These are phyloP conservation scores for Colletotrichum tabaci DNA, from an alignment of 2,329 filamentous ascomycete genomes.

Conservation along the genomic window DNA sequence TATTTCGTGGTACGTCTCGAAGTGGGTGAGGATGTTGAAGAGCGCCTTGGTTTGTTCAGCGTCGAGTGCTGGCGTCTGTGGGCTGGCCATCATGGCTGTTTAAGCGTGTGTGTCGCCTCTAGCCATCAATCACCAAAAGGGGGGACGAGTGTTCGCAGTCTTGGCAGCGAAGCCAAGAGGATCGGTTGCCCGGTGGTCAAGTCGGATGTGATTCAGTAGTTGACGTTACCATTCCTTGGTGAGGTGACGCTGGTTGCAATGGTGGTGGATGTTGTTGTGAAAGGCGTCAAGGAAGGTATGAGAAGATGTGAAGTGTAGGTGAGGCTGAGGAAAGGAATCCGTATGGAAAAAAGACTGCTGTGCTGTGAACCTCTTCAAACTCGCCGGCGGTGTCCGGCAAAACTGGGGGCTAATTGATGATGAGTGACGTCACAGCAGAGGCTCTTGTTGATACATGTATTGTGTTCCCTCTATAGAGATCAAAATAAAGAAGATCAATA, in stretches of 20 bases:
- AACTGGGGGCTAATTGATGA: neutral
- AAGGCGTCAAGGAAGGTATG: too few species aligned
- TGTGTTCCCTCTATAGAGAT: too few species aligned
- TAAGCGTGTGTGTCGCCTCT: neutral
- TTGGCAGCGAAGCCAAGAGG: too few species aligned
- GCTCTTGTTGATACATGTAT: neutral
- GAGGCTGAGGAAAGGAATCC: conserved; percentile 1
- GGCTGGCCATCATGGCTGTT: conserved; percentile 29
- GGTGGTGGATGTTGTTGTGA: neutral
- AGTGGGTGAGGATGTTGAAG: conserved; percentile 72
- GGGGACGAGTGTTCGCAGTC: neutral
- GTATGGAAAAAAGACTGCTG: conserved; percentile 15
- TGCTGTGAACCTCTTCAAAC: conserved; percentile 23
- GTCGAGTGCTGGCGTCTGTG: conserved; percentile 46
- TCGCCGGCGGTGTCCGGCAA: neutral
- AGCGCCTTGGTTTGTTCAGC: conserved; percentile 65
- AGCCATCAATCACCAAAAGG: neutral
- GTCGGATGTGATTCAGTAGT: neutral
- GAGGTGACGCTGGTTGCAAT: neutral
- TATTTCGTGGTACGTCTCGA: conserved; percentile 77
- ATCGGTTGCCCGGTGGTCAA: neutral
- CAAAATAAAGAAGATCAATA: too few species aligned
- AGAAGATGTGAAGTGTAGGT: neutral
- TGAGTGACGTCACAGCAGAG: conserved; percentile 7
- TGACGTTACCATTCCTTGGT: neutral